Conservation (phyloP, 306 rosid species). For the Sechiopsis laciniata region DNA sequence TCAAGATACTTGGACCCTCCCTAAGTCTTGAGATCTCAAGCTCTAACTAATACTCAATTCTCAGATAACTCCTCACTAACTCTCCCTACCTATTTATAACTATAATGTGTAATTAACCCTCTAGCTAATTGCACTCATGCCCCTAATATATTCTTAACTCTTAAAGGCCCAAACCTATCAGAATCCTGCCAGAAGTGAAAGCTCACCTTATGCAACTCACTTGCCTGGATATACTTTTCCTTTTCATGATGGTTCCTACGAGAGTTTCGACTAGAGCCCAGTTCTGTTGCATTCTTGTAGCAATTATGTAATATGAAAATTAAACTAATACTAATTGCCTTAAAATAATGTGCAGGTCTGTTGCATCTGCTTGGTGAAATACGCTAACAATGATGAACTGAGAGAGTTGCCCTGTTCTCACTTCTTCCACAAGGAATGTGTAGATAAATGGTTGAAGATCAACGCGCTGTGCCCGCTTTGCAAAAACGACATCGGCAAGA, state of each 20-base stretch:
- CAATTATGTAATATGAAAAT: neutral
- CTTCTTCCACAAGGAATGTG: slow-evolving; percentile 89
- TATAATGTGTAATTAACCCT: no score
- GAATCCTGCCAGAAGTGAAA: neutral
- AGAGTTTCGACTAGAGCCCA: neutral
- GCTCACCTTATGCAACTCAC: neutral
- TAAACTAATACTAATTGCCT: neutral
- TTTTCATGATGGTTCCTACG: neutral
- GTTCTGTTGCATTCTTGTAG: slow-evolving; percentile 2
- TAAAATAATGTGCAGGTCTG: slow-evolving; percentile 55
- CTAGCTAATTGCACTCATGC: no score
- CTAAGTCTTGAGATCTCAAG: no score
- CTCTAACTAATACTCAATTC: no score
- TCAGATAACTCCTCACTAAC: no score
- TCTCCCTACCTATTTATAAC: no score
- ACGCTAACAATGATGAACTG: slow-evolving; percentile 81
- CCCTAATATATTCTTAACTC: no score
- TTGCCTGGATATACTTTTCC: neutral
- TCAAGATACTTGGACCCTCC: no score
- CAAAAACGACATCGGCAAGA: slow-evolving; percentile 68
- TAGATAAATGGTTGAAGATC: slow-evolving; percentile 94
- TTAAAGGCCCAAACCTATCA: no score
- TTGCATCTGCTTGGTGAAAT: slow-evolving; percentile 87
- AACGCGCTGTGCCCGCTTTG: slow-evolving; percentile 89
- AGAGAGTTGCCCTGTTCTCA: slow-evolving; percentile 86